A percentile compares a stretch with the other conserved stretches of the same genome.
phyloP scores from a whole-genome alignment of 352 stramenopile species.

The Globisporangium cylindrosporum region DNA sequence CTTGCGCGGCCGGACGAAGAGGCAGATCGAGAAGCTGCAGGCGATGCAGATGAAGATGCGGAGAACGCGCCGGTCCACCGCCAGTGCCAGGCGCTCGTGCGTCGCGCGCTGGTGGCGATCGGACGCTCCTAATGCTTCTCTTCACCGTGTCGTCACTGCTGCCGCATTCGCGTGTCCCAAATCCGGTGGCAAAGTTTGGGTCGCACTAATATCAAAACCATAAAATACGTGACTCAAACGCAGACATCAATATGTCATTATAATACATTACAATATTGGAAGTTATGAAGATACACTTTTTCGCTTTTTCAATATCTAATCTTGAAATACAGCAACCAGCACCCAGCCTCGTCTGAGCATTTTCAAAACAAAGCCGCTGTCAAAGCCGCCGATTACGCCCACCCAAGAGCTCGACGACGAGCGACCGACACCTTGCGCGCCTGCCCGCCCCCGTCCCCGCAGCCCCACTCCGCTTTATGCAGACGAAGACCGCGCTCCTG shows the following conservation, averaged over 20 bases:
- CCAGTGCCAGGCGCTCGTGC: conserved; percentile 5
- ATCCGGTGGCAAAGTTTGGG: background rate
- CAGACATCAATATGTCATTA: background rate
- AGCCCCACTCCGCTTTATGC: conserved; percentile 7
- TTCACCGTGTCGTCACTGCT: background rate
- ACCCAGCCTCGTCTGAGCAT: background rate
- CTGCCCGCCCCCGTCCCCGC: too few relatives aligned
- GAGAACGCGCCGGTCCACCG: background rate
- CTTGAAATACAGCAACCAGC: background rate
- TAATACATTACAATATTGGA: background rate
- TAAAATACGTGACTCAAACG: background rate
- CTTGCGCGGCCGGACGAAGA: conserved; percentile 2
- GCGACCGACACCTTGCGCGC: too few relatives aligned
- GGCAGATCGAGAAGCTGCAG: background rate
- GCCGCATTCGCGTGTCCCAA: background rate
- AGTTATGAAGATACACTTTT: background rate
- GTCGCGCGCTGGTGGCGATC: conserved; percentile 5
- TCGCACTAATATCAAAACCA: background rate
- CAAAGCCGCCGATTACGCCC: too few relatives aligned
- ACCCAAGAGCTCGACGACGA: too few relatives aligned
- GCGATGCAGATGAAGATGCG: background rate
- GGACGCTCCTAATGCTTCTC: background rate
- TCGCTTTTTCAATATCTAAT: background rate
- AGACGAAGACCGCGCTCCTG: conserved; percentile 12
- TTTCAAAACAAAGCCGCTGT: background rate